Conservation (phyloP, 2,329 filamentous ascomycete genomes). For the Pleoardoris graminearum region DNA sequence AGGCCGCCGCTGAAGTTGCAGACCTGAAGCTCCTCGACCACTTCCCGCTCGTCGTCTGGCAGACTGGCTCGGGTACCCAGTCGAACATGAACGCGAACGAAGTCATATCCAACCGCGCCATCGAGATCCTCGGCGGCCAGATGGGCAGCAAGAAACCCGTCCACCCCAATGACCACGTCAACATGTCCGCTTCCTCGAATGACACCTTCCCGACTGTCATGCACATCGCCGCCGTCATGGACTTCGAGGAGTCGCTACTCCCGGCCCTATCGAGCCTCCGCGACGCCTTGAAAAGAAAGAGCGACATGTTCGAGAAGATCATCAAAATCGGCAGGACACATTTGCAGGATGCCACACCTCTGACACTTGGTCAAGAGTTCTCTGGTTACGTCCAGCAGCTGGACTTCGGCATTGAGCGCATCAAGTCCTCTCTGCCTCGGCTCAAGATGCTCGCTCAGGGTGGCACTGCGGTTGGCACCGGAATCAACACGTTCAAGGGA, state of each 20-base stretch:
- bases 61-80: conserved; percentile 97
- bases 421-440: conserved; percentile 80
- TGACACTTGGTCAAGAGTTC: conserved; percentile 96
- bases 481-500: conserved; percentile 95
- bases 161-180: conserved; percentile 99
- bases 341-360: conserved; percentile 92
- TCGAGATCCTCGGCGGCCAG: conserved; percentile 91
- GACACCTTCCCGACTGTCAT: conserved; percentile 99
- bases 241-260: conserved; percentile 83
- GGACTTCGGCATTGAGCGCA: conserved; percentile 83
- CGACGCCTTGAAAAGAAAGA: conserved; percentile 83
- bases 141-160: conserved; percentile 99
- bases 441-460: conserved; percentile 89
- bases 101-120: conserved; percentile 98
- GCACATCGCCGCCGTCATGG: conserved; percentile 97
- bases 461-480: conserved; percentile 94
- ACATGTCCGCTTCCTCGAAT: conserved; percentile 98
- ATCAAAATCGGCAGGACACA: conserved; percentile 99
- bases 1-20: conserved; percentile 91
- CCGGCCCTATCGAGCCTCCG: conserved; percentile 82
- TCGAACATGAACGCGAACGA: conserved; percentile 99
- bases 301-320: conserved; percentile 85
- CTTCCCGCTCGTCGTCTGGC: conserved; percentile 98
- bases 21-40: conserved; percentile 92
- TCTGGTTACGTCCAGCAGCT: conserved; percentile 96